Base-by-base conservation (phyloP, 352 stramenopile species). In the Globisporangium ultimum region DNA sequence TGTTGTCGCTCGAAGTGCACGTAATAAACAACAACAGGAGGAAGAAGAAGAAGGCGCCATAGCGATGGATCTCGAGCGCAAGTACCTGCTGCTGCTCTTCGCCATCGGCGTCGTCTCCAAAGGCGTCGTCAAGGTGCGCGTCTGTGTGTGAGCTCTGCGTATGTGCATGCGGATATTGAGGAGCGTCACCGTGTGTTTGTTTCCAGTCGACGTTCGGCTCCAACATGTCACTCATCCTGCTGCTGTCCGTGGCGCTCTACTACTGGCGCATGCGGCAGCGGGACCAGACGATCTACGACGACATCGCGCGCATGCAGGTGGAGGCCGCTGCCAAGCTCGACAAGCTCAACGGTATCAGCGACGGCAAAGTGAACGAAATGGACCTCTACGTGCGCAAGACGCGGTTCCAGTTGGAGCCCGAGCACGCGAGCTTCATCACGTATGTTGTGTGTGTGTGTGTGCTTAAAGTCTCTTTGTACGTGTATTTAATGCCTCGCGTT, bases 31-130 rank as follows among this genome's bases (percentile, higher is more conserved):
- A 45, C 48, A 43, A 28, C n/a, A n/a, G n/a, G n/a, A n/a, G n/a
- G 28, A 65, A 62, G 63, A 71, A 63, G 60, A 63, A 68, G 60
- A 61, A 36, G 22, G 38, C 21, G 11, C 8, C n/a, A 52, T 32
- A 48, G 63, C 34, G 50, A 74, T 74, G 70, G 64, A 74, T 60
- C 74, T 88, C 56, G 70, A 80, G 52, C 80, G 70, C 40, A 78
- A 84, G 61, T 80, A 89, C 58, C 61, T 91, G 62, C 67, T 91
- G 68, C 76, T 91, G 51, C 76, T 91, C 52, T 88, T 89, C 60
- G 55, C 85, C 45, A 75, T 84, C 55, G 80, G 82, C 49, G 61
- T 89, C 54, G 71, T 84, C 18, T 77, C 80, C 32, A 78, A 80
- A 53, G 71, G 78, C 11, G 60, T 91, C 57, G 70, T 89, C 50